Evolutionary conservation across 768 basidiomycete species (phyloP), one percentile per base, ranked within the genome.

Genomic region (Kwoniella dendrophila): DNA sequence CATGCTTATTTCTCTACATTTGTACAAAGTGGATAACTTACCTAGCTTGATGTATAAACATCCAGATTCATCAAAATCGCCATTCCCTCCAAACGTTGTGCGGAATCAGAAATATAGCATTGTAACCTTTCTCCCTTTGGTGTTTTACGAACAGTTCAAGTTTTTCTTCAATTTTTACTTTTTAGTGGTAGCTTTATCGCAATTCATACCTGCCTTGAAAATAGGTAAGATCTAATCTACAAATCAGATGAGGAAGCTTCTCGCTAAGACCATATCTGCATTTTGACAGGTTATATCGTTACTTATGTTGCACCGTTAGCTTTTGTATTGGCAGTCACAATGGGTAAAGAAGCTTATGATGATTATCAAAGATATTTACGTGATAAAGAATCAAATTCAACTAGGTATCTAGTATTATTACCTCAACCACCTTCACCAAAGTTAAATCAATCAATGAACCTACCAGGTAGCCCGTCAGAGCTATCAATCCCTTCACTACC

Each of bases 141-240:
- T 98, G 45, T 86, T 98, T 78, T 98, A 97, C 79, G 94, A 98
- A 78, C 95, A 98, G 78, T 99, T 98, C 88, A 98, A 97, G 80
- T 97, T 95, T 83, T 99, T 99, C 83, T 98, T 96, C 86, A 99
- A 98, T 77, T 84, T 97, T 6, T 99, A 98, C 80, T 99, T 99
- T 76, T 85, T 98, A 11, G 87, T 98, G 24, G 96, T 99, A 36
- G 96, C 96, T 0, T 83, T 98, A 7, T 92, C 90, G 8, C 96
- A 98, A 79, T 96, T 99, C 75, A 82, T 99, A 18, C 96, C 96
- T 14, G 90, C 93, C 0, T 85, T 99, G 62, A 93, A 92, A 82
- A 99, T 96, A 62, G 94, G 93, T 92, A 54, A 47, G 47, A 14
- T 6, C 7, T n/a, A n/a, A n/a, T 32, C 7, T 20, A 14, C n/a